Evolutionary conservation across 1,139 yeast species (phyloP), one percentile per base, ranked within the genome.

Genomic region (Hansenula lynferdii): DNA sequence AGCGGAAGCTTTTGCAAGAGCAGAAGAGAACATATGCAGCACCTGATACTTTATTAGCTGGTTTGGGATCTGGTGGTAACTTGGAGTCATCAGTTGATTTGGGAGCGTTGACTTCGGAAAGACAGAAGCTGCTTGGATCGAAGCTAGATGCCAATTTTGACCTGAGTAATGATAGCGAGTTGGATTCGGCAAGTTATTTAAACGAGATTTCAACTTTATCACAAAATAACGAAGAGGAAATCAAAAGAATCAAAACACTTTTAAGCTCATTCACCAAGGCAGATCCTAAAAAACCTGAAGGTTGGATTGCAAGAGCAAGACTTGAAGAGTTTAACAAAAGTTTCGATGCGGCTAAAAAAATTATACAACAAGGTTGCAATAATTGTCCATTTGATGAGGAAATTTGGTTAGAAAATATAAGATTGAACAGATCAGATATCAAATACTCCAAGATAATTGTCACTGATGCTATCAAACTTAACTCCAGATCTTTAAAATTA

Each of bases 231-330:
- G 52, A 49, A 11, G 65, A 62, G 37, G 92, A 85, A 48, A 61
- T 77, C 6, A 67, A 69, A 30, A 76, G 77, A 42, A 76, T 80
- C 19, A 62, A 95, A 28, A 57, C 69, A 4, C 65, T 87, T n/a
- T 65, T 89, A 36, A 65, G 75, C 9, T 81, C 94, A 2, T 70
- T 85, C 42, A 69, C 94, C 25, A 78, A 75, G 47, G 66, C 89
- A 0, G 83, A 85, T 50, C 96, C 97, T 0, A 61, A 66, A 33
- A 82, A 80, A 42, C 74, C 95, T 0, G 75, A 76, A 36, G 86
- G 87, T 11, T 92, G 97, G 96, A 85, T 92, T 22, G 87, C 95
- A 0, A 77, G 90, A 28, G 95, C 96, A 0, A 62, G 89, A 35
- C 58, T 89, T 10, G 97, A 92, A 56, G 84, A 79, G 45, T 75